phyloP scores from a whole-genome alignment of 2,329 filamentous ascomycete species.

The Paracamarosporium sp. region DNA sequence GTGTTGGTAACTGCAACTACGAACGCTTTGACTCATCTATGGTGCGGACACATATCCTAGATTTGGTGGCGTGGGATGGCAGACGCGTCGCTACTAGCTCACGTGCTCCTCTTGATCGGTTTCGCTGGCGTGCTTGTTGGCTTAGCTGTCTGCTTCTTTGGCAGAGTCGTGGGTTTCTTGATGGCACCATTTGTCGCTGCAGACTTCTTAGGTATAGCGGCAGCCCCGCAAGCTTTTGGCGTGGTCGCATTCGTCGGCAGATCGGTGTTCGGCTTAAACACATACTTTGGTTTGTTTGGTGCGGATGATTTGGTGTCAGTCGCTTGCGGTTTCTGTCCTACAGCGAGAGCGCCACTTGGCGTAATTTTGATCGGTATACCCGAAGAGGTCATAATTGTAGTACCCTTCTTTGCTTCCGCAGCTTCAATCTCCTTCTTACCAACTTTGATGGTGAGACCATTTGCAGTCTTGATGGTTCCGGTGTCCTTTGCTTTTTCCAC shows the following conservation, averaged over 20 bases:
- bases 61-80: background rate
- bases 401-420: constrained; percentile 34
- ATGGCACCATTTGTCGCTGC: background rate
- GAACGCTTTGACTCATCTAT: background rate
- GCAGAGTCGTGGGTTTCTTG: constrained; percentile 8
- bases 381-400: constrained; percentile 33
- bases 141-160: constrained; percentile 9
- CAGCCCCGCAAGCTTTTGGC: background rate
- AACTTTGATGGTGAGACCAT: constrained; percentile 38
- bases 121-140: background rate
- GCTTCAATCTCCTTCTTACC: constrained; percentile 41
- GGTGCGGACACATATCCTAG: too few relatives aligned
- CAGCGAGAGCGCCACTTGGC: constrained; percentile 29
- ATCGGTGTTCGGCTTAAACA: constrained; percentile 10
- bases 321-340: constrained; percentile 22
- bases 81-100: background rate
- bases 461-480: constrained; percentile 36
- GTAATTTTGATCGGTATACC: constrained; percentile 43
- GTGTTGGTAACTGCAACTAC: background rate
- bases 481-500: constrained; percentile 42
- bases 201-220: constrained; percentile 12
- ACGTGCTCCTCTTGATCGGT: background rate
- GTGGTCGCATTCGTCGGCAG: background rate
- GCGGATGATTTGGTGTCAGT: constrained; percentile 1
- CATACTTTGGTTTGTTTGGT: constrained; percentile 15